These are phyloP conservation scores for Tympanopsis confertula DNA, from an alignment of 2,329 filamentous ascomycete species.

Conservation along the genomic window DNA sequence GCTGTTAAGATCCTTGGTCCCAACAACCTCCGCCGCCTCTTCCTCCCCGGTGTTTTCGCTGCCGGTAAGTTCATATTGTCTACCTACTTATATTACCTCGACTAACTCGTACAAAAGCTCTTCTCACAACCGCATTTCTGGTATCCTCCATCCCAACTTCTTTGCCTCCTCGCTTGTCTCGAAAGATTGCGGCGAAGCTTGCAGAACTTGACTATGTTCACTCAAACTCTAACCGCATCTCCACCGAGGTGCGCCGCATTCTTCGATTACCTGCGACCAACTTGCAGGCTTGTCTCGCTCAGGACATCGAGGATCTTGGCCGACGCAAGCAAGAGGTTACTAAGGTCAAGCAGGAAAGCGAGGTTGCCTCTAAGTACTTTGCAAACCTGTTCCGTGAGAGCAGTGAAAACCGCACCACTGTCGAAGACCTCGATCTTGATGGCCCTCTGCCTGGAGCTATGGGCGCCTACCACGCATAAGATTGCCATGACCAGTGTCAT, in stretches of 20 bases:
- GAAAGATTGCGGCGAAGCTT: constrained; percentile 75
- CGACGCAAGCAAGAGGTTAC: constrained; percentile 69
- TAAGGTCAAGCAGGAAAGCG: constrained; percentile 72
- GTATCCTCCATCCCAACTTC: constrained; percentile 80
- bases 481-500: neutral
- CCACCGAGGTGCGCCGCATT: constrained; percentile 75
- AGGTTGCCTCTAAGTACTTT: constrained; percentile 84
- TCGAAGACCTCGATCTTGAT: constrained; percentile 43
- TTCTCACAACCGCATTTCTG: constrained; percentile 68
- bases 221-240: constrained; percentile 73
- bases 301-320: constrained; percentile 73
- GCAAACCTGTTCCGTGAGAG: constrained; percentile 65
- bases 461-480: constrained; percentile 16
- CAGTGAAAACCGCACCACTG: constrained; percentile 33
- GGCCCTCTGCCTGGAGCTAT: constrained; percentile 35
- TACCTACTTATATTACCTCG: constrained; percentile 6
- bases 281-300: constrained; percentile 70
- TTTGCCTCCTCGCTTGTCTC: constrained; percentile 71
- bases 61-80: constrained; percentile 50
- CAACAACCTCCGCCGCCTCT: constrained; percentile 67
- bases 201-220: constrained; percentile 84
- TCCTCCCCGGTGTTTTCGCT: constrained; percentile 68
- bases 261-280: constrained; percentile 79
- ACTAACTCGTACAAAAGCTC: constrained; percentile 37
- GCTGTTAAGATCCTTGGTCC: constrained; percentile 71